Evolutionary conservation across 2,329 filamentous ascomycete genomes (phyloP), one percentile per base, ranked within the genome.

Genomic region (Arthrobotrys entomopaga): DNA sequence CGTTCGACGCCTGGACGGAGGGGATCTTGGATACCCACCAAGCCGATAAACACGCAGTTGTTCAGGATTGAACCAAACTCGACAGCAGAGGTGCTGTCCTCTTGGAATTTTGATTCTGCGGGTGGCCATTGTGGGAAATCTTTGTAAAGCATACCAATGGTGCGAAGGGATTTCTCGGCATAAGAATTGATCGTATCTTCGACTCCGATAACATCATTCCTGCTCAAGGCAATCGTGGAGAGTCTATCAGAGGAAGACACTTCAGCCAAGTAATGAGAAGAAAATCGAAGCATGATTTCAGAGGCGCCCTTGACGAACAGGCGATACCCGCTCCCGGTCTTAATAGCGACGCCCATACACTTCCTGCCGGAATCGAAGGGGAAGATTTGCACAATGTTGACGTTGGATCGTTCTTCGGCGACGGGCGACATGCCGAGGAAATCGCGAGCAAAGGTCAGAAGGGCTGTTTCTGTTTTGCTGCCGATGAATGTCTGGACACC

Each of bases 71-170:
- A 83, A 26, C 84, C 82, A 65, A 86, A 86, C 6, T 84, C 79
- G 43, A 83, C 85, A 26, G 78, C 76, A 19, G 74, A 67, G 19
- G 75, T 49, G 59, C 78, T 76, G 53, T 88, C 87, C 73, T 87
- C 86, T 20, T 82, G 79, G 48, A 82, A 84, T 34, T 83, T 87
- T 15, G 85, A 86, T 54, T 86, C 85, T 73, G 84, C 86, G 3
- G 92, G 92, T 34, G 93, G 93, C 93, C 93, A 97, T 61, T 87
- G 86, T 22, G 91, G 87, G 77, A 95, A 96, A 78, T 97, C 93
- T 65, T 89, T 90, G 82, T 92, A 96, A 61, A 92, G 85, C 76
- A 96, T 86, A 49, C 89, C 91, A 77, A 97, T 96, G 0, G 93
- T 96, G 76, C 93, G 88, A 34, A 97, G 85, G 6, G 92, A 96